Evolutionary conservation across 2,329 filamentous ascomycete genomes (phyloP).

Genomic region (Paraconiothyrium sp.): DNA sequence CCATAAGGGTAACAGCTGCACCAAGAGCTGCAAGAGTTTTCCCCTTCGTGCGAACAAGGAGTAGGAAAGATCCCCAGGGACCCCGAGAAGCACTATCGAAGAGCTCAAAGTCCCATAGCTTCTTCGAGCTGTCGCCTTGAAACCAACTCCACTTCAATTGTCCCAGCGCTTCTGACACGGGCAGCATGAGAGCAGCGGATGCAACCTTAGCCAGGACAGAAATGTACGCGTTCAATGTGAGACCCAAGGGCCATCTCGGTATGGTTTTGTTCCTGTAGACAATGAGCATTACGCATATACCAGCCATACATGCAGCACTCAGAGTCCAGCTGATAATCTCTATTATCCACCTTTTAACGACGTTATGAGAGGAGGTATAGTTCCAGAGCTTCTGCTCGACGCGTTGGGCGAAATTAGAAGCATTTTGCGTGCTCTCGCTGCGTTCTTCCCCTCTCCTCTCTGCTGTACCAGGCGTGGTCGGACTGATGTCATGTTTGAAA

Average conservation of each 20-base stretch:
- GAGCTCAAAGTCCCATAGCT: constrained; percentile 34
- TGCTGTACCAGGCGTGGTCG: constrained; percentile 19
- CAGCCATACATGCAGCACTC: constrained; percentile 26
- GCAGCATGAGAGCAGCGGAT: constrained; percentile 23
- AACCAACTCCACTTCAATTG: constrained; percentile 36
- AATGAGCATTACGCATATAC: constrained; percentile 17
- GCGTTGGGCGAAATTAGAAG: constrained; percentile 21
- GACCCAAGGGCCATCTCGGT: constrained; percentile 19
- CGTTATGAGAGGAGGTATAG: constrained; percentile 20
- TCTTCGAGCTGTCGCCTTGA: constrained; percentile 11
- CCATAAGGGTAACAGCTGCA: constrained; percentile 29
- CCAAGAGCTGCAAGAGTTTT: constrained; percentile 29
- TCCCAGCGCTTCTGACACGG: constrained; percentile 26
- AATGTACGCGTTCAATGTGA: constrained; percentile 31
- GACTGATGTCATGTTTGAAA: constrained; percentile 17
- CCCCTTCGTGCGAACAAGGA: constrained; percentile 26
- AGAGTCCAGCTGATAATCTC: constrained; percentile 27
- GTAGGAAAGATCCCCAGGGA: constrained; percentile 26
- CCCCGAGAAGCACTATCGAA: constrained; percentile 34
- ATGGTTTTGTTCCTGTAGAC: constrained; percentile 16
- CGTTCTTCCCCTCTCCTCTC: constrained; percentile 15
- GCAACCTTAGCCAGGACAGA: constrained; percentile 23
- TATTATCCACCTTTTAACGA: constrained; percentile 22
- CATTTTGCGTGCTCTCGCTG: not conserved
- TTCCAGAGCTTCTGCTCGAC: constrained; percentile 23